phyloP scores from a whole-genome alignment of 768 basidiomycete species.

The Gloeophyllum trabeum region DNA sequence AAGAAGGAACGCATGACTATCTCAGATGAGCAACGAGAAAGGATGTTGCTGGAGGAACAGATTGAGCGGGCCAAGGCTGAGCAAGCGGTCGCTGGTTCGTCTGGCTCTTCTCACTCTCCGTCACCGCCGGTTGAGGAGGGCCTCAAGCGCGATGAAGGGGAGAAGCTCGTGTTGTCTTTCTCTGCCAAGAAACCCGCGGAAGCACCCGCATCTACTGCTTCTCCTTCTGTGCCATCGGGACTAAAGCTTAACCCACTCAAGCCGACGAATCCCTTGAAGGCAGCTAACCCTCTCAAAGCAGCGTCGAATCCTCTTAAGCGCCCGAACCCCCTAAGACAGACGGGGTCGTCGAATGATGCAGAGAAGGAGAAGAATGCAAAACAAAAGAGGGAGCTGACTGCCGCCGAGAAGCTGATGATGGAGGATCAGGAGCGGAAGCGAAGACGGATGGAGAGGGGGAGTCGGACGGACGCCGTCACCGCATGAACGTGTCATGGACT shows the following conservation, averaged over 20 bases:
- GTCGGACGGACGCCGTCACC: no score
- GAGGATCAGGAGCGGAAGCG: slow-evolving; percentile 90
- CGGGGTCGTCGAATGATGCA: slow-evolving; percentile 12
- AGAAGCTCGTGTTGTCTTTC: slow-evolving; percentile 70
- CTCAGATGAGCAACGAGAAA: slow-evolving; percentile 92
- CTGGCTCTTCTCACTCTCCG: slow-evolving; percentile 18
- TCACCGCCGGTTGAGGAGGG: slow-evolving; percentile 40
- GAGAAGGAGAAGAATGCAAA: slow-evolving; percentile 33
- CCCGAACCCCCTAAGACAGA: slow-evolving; percentile 58
- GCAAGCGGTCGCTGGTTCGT: slow-evolving; percentile 20
- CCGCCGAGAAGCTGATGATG: slow-evolving; percentile 75
- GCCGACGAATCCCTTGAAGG: slow-evolving; percentile 11
- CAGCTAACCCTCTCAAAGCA: slow-evolving; percentile 48
- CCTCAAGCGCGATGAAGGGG: slow-evolving; percentile 61
- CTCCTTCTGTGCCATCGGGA: slow-evolving; percentile 5
- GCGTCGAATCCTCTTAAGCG: slow-evolving; percentile 56
- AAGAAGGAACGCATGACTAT: slow-evolving; percentile 89
- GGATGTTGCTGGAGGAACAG: slow-evolving; percentile 82
- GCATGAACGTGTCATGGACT: no score
- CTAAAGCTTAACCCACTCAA: slow-evolving; percentile 60
- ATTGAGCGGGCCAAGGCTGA: slow-evolving; percentile 76
- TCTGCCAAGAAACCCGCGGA: slow-evolving; percentile 36
- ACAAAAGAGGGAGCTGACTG: slow-evolving; percentile 69
- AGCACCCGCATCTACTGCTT: slow-evolving; percentile 18
- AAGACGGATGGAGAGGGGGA: slow-evolving; percentile 55